Conservation (phyloP, 2,329 filamentous ascomycete species). For the Aspergillus puulaauensis region DNA sequence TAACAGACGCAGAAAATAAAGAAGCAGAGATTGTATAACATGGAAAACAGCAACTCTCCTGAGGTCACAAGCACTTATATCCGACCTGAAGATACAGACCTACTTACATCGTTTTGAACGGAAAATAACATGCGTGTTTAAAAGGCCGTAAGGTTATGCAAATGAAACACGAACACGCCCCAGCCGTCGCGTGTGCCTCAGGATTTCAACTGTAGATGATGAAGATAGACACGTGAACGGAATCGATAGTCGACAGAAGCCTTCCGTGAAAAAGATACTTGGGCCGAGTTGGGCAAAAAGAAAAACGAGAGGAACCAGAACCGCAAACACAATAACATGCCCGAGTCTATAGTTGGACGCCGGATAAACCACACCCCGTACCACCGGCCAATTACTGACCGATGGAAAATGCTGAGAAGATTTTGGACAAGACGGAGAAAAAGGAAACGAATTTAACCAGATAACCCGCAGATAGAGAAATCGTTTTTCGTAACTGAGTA, state of each 20-base stretch:
- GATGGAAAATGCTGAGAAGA: constrained; percentile 27
- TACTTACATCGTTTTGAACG: constrained; percentile 22
- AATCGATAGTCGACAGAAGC: constrained; percentile 20
- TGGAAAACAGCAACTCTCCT: constrained; percentile 15
- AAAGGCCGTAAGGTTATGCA: constrained; percentile 22
- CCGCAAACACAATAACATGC: constrained; percentile 33
- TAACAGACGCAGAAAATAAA: constrained; percentile 7
- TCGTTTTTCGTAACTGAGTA: constrained; percentile 18
- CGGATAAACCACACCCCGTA: constrained; percentile 37
- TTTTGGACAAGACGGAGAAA: constrained; percentile 15
- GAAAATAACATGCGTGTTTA: constrained; percentile 16
- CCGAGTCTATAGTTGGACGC: constrained; percentile 45
- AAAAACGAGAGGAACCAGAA: constrained; percentile 19
- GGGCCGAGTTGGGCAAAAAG: constrained; percentile 18
- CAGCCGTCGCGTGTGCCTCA: constrained; percentile 12
- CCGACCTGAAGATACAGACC: constrained; percentile 18
- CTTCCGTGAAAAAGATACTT: constrained; percentile 27
- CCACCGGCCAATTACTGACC: constrained; percentile 35
- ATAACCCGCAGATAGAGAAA: constrained; percentile 13
- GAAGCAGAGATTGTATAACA: constrained; percentile 7
- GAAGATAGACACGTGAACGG: constrained; percentile 15
- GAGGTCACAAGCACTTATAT: constrained; percentile 20
- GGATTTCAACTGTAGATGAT: constrained; percentile 10
- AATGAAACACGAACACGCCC: constrained; percentile 16
- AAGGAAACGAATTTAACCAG: constrained; percentile 15